Base-by-base conservation (phyloP, 2,329 filamentous ascomycete species). In the Hypoxylon sp. region DNA sequence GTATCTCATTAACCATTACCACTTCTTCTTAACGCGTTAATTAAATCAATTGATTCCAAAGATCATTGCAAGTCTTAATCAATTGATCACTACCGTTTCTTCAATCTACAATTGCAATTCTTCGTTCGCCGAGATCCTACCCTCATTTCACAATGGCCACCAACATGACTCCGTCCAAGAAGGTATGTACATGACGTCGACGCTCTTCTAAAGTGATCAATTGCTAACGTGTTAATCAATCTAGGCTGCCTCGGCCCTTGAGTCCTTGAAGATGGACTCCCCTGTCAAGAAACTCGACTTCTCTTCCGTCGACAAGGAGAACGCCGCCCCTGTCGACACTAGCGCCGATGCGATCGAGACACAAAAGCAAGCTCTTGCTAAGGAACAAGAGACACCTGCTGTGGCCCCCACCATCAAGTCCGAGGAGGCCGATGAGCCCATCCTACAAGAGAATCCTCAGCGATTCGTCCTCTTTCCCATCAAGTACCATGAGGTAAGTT, bases 381-480 rank as follows among this genome's bases (percentile, higher is more conserved):
- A 77, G 59, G 71, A 74, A 52, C 66, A 71, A 26, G 55, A 66
- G 19, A 73, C 77, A 62, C 51, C 71, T 13, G 64, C 69, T 12
- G 70, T 76, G 48, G 77, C 79, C 41, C 63, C 80, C 29, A 74
- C 74, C 15, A 78, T 86, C 70, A 88, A 88, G 75, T 63, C 81
- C 19, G 80, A 88, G 40, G 90, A 96, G 75, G 81, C 82, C 50
- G 83, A 91, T 50, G 94, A 99, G 82, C 94, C 94, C 50, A 81
- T 99, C 42, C 85, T 99, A 5, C 89, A 91, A 72, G 94, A 97
- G 78, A 99, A 99, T 78, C 88, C 91, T 57, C 85, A 96, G 64
- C 90, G 94, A 67, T 99, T 99, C 69, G 94, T 99, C 52, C 83
- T 99, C 57, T 99, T 99, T 78, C 94, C 94, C 63, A 96, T 99